These are phyloP conservation scores for Sporothrix euskadiensis DNA, from an alignment of 2,329 filamentous ascomycete genomes.

Conservation along the genomic window DNA sequence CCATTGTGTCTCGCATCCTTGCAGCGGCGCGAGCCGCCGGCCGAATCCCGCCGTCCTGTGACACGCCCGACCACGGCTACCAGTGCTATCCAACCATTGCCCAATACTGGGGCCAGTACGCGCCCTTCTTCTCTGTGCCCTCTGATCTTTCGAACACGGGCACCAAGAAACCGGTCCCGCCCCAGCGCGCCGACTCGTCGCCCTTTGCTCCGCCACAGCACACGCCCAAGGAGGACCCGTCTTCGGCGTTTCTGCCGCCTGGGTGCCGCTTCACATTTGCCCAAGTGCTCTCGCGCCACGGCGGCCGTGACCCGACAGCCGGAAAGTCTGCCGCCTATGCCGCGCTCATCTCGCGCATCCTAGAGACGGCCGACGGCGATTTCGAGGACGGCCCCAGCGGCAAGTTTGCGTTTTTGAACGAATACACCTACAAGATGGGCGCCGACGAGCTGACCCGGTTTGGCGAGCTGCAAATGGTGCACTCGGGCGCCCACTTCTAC, in stretches of 20 bases:
- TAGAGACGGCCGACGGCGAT: constrained; percentile 45
- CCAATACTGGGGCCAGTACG: constrained; percentile 83
- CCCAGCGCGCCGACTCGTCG: constrained; percentile 5
- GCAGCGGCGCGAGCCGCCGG: not conserved
- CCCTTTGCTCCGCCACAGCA: not conserved
- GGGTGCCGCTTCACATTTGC: constrained; percentile 78
- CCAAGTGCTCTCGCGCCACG: constrained; percentile 80
- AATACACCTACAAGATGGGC: constrained; percentile 68
- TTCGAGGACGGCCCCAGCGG: constrained; percentile 57
- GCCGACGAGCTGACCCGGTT: constrained; percentile 58
- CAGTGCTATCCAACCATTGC: constrained; percentile 62
- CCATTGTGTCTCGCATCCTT: constrained; percentile 34
- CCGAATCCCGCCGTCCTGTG: constrained; percentile 45
- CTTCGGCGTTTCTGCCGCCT: constrained; percentile 50
- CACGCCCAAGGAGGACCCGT: not conserved
- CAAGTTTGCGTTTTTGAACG: constrained; percentile 67
- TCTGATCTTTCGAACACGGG: constrained; percentile 44
- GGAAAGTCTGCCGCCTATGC: constrained; percentile 66
- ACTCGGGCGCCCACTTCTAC: constrained; percentile 77
- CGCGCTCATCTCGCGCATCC: constrained; percentile 64
- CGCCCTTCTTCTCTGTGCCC: constrained; percentile 75
- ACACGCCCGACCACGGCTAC: constrained; percentile 58
- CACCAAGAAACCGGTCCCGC: not conserved
- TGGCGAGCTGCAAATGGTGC: constrained; percentile 68
- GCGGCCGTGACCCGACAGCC: constrained; percentile 75